These are phyloP conservation scores for Cryptococcus wingfieldii DNA, from an alignment of 1,284 basidiomycete genomes.

Conservation along the genomic window DNA sequence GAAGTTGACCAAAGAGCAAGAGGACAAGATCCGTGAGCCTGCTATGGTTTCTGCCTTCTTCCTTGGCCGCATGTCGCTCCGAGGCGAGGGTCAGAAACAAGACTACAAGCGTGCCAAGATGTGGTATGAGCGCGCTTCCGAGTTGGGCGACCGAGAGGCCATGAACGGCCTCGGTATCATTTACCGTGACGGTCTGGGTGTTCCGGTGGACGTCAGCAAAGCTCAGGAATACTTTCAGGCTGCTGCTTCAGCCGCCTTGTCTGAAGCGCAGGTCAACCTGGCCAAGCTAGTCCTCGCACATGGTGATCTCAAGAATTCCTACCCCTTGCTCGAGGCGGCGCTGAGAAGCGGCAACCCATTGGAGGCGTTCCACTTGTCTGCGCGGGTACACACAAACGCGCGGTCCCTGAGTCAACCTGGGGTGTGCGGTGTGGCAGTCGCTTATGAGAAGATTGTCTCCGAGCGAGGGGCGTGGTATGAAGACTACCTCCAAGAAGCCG, in stretches of 20 bases:
- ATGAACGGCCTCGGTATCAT: conserved; percentile 89
- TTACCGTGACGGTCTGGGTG: conserved; percentile 80
- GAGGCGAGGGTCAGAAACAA: conserved; percentile 84
- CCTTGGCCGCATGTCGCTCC: conserved; percentile 85
- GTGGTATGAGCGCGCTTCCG: conserved; percentile 88
- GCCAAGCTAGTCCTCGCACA: conserved; percentile 69
- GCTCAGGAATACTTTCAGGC: conserved; percentile 66
- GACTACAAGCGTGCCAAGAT: conserved; percentile 75
- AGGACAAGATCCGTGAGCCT: conserved; percentile 61
- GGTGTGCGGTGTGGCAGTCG: conserved; percentile 77
- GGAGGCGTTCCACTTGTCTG: conserved; percentile 88
- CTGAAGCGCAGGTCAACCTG: conserved; percentile 85
- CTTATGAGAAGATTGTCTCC: conserved; percentile 75
- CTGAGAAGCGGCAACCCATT: conserved; percentile 80
- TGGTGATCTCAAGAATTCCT: conserved; percentile 54
- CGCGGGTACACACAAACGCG: conserved; percentile 65
- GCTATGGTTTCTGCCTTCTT: conserved; percentile 71
- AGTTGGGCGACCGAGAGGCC: conserved; percentile 75
- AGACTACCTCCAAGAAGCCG: conserved; percentile 76
- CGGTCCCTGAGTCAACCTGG: conserved; percentile 36
- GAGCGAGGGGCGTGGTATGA: conserved; percentile 84
- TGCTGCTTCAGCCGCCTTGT: conserved; percentile 79
- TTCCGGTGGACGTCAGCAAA: conserved; percentile 50
- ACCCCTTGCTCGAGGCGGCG: conserved; percentile 72
- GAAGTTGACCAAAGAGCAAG: conserved; percentile 55